Evolutionary conservation across 306 rosid genomes (phyloP), one percentile per base, ranked within the genome.

Genomic region (Psophocarpus tetragonolobus): DNA sequence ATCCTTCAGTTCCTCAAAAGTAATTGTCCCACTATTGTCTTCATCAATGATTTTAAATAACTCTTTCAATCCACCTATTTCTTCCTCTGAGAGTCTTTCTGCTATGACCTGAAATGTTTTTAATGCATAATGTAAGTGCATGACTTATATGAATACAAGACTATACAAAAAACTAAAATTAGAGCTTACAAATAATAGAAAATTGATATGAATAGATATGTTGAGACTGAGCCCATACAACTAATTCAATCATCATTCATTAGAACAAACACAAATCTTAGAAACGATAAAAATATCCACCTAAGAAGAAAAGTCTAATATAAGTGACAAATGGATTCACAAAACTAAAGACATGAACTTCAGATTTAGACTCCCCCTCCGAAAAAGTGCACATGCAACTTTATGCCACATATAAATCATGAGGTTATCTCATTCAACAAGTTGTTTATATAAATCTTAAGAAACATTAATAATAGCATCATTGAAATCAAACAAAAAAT

Each of bases 61-160:
- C 90, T 93, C 96, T 83, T 88, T 93, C 66, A 93, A 76, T 35
- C 97, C 97, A 33, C 97, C 97, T 68, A 93, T 93, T 82, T 93
- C 97, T 88, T 93, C 97, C 76, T 93, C 97, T 29, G 97, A 93
- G 64, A 93, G 91, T 72, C 94, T 87, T 76, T 93, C 96, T 33
- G 91, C 96, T 70, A 93, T 90, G 78, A 93, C 92, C 97, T 90
- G 91, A 50, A 83, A 32, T 6, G 7, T 58, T 76, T 54, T 9
- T 10, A 15, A 33, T 5, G 69, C 10, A 36, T 47, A 36, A 60
- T 33, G 56, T n/a, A 56, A 47, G 47, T 32, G 36, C 63, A 12
- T 8, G 9, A 47, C 33, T 56, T 54, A 15, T 38, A 86, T 56
- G 56, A 14, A 45, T 5, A 68, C 47, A 24, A 64, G 5, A 41